Evolutionary conservation across 441 rosid genomes (phyloP).

Genomic region (Cnidoscolus chayamansa): DNA sequence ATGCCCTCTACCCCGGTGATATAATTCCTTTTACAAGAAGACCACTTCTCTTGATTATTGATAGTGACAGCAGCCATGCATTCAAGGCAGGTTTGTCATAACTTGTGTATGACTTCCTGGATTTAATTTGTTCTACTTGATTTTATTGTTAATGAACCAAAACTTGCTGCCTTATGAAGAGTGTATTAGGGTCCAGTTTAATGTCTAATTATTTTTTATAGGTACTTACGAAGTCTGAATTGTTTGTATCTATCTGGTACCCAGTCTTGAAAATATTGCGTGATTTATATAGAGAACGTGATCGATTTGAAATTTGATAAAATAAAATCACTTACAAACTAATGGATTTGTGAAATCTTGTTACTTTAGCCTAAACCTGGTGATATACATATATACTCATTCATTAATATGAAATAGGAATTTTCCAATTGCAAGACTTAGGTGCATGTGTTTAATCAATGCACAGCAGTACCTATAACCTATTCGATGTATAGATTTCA

Average conservation of each 20-base stretch:
- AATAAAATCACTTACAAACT: not conserved
- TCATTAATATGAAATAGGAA: slow-evolving; percentile 6
- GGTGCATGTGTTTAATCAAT: not conserved
- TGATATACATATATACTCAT: not conserved
- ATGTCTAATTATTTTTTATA: not conserved
- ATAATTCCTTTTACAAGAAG: slow-evolving; percentile 87
- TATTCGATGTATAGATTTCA: not conserved
- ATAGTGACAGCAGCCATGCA: slow-evolving; percentile 94
- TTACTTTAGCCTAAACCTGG: not conserved
- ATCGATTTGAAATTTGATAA: not conserved
- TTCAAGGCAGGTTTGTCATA: slow-evolving; percentile 99
- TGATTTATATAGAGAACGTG: not conserved
- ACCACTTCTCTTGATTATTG: slow-evolving; percentile 85
- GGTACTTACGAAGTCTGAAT: not conserved
- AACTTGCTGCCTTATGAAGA: not conserved
- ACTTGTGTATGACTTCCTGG: slow-evolving; percentile 37
- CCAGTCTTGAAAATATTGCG: not conserved
- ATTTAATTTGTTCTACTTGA: not conserved
- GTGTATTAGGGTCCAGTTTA: not conserved
- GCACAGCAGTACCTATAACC: not conserved
- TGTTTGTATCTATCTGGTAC: not conserved
- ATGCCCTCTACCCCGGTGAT: slow-evolving; percentile 83
- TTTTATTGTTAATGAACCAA: not conserved
- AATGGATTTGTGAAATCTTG: not conserved
- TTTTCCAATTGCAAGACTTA: not conserved